Percentiles rank a stretch among this genome's conserved stretches.
Conservation (phyloP, 108 stramenopile genomes). For the Craspedostauros australis region DNA sequence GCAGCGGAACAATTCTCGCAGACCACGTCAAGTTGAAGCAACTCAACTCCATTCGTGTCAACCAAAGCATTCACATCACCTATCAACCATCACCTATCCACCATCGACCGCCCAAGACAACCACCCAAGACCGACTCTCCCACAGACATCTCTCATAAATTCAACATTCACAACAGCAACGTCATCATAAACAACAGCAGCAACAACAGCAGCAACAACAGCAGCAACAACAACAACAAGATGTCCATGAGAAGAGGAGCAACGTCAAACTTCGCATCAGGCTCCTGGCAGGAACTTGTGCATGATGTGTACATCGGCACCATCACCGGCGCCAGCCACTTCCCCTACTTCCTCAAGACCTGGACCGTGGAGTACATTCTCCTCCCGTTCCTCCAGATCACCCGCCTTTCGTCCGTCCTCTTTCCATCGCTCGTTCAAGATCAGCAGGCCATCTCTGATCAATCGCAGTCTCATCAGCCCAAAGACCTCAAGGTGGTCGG, state of each 20-base stretch:
- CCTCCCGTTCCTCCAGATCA: neutral
- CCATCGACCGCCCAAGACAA: too few species aligned
- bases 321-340: conserved; percentile 21
- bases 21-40: neutral
- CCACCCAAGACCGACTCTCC: too few species aligned
- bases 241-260: conserved; percentile 27
- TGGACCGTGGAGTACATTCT: conserved; percentile 6
- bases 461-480: too few species aligned
- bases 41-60: too few species aligned
- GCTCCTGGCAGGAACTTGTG: conserved; percentile 31
- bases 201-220: neutral
- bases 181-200: too few species aligned
- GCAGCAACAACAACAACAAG: conserved; percentile 2
- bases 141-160: too few species aligned
- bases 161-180: too few species aligned
- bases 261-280: conserved; percentile 24
- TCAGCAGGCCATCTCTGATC: conserved; percentile 2
- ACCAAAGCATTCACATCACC: neutral
- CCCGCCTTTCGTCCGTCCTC: neutral
- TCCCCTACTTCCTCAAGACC: conserved; percentile 5
- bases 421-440: neutral
- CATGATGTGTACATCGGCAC: conserved; percentile 33
- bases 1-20: neutral
- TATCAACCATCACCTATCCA: neutral
- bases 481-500: conserved; percentile 63